phyloP scores from a whole-genome alignment of 768 basidiomycete genomes.

The Udeniomyces megalosporus region DNA sequence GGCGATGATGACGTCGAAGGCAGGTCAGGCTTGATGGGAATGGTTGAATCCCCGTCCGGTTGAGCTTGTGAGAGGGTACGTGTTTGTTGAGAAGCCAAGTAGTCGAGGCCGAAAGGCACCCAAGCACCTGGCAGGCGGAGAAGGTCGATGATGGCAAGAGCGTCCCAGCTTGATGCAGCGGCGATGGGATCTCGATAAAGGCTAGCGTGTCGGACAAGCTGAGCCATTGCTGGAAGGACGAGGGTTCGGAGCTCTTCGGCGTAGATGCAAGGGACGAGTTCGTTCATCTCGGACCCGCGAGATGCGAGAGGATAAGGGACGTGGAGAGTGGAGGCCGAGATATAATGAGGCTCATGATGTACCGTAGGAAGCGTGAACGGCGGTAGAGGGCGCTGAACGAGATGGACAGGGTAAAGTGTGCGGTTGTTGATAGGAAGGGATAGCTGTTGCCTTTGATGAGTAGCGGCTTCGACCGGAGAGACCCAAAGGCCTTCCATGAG shows the following conservation, averaged over 20 bases:
- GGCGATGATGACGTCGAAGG: neutral
- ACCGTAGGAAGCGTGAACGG: neutral
- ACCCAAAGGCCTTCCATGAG: conserved; percentile 3
- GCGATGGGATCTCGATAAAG: neutral
- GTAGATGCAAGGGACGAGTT: neutral
- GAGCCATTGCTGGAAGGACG: neutral
- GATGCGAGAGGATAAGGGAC: neutral
- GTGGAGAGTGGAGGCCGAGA: neutral
- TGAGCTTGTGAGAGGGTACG: neutral
- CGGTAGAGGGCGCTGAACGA: neutral
- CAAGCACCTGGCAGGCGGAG: neutral
- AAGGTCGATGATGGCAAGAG: neutral
- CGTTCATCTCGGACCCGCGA: neutral
- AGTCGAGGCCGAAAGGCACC: neutral
- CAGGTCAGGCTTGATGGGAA: neutral
- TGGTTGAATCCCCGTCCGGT: neutral
- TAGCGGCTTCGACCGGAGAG: neutral
- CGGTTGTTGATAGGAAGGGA: too few relatives aligned
- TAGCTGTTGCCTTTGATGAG: too few relatives aligned
- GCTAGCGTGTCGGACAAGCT: neutral
- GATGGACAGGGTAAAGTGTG: neutral
- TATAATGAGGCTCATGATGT: neutral
- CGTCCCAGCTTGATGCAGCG: neutral
- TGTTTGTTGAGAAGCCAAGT: neutral
- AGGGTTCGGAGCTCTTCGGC: neutral